These are phyloP conservation scores for Vaucheria bursata DNA, from an alignment of 352 stramenopile genomes.

Conservation along the genomic window DNA sequence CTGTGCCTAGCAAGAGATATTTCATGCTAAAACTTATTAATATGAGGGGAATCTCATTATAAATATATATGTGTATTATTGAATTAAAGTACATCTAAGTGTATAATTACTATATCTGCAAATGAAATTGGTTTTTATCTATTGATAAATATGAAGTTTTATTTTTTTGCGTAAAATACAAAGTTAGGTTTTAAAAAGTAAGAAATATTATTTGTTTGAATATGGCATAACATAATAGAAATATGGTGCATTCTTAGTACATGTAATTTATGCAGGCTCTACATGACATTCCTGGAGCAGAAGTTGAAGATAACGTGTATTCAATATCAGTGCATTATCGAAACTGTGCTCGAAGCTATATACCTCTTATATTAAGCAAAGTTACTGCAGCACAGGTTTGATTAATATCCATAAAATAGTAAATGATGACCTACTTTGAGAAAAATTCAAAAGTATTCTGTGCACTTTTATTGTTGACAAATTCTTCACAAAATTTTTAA, in stretches of 20 bases:
- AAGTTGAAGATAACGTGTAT: conserved; percentile 77
- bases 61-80: no score
- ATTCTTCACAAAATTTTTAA: no score
- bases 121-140: conserved; percentile 5
- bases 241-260: not conserved
- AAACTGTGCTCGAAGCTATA: conserved; percentile 48
- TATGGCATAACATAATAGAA: not conserved
- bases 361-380: not conserved
- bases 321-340: conserved; percentile 75
- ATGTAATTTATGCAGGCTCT: conserved; percentile 50
- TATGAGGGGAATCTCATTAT: no score
- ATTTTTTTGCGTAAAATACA: not conserved
- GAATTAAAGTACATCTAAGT: no score
- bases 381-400: conserved; percentile 18
- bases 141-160: conserved; percentile 17
- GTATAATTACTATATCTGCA: no score
- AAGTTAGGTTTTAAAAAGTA: not conserved
- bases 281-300: conserved; percentile 55
- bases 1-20: no score
- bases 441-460: no score
- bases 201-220: not conserved
- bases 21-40: no score
- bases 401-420: no score
- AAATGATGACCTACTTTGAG: no score
- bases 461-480: no score